Percentiles rank a stretch among this genome's conserved stretches.
Evolutionary conservation across 108 stramenopile species (phyloP).

Genomic region (Nannochloropsis oceanica): DNA sequence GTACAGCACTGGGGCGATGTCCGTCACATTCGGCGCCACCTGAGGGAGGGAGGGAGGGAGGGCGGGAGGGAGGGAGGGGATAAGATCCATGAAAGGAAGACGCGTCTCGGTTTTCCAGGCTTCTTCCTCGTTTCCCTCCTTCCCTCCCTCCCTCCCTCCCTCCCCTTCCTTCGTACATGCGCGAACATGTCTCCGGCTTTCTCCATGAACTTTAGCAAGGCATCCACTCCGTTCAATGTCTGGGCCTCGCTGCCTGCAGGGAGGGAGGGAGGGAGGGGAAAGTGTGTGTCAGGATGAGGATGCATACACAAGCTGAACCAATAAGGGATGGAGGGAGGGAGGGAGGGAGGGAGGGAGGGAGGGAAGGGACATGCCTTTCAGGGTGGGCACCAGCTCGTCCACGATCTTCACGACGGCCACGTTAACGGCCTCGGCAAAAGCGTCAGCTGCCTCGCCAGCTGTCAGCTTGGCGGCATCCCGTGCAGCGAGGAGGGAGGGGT

Average conservation of each 20-base stretch:
- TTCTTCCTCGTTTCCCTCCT: neutral
- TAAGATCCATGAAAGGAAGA: neutral
- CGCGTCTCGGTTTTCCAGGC: neutral
- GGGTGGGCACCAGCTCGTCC: neutral
- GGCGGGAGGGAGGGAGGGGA: neutral
- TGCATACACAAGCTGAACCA: too few species aligned
- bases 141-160: neutral
- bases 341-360: neutral
- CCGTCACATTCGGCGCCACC: neutral
- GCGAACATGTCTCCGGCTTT: neutral
- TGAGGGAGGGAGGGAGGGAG: neutral
- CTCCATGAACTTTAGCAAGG: neutral
- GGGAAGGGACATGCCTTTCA: neutral
- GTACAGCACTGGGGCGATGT: neutral
- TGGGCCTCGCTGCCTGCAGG: neutral
- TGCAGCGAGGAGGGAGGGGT: neutral
- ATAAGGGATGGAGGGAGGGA: neutral
- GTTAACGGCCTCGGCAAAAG: neutral
- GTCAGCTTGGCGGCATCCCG: neutral
- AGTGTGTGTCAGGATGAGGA: neutral
- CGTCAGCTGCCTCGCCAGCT: neutral
- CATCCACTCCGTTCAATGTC: neutral
- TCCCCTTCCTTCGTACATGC: neutral
- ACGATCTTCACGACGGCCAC: neutral
- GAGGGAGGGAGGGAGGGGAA: neutral